A percentile compares a stretch with the other conserved stretches of the same genome.
Evolutionary conservation across 768 basidiomycete species (phyloP).

Genomic region (Sporobolomyces pararoseus): DNA sequence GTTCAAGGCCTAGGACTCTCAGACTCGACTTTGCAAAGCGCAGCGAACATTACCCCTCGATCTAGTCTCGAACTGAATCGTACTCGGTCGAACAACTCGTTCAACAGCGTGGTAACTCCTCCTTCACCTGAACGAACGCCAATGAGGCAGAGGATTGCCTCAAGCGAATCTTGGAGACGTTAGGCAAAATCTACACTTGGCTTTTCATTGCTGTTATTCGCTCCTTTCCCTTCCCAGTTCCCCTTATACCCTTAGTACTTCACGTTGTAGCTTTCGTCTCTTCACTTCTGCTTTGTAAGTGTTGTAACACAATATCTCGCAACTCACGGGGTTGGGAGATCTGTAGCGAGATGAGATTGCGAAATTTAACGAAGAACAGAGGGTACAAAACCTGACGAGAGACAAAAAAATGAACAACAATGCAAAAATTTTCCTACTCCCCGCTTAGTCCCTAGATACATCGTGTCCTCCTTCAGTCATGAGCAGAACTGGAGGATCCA

Average conservation of each 20-base stretch:
- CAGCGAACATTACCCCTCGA: neutral
- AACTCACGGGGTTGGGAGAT: too few relatives aligned
- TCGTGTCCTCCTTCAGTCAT: neutral
- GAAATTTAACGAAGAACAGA: too few relatives aligned
- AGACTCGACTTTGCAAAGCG: neutral
- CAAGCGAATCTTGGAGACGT: neutral
- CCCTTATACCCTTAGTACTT: too few relatives aligned
- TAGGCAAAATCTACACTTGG: too few relatives aligned
- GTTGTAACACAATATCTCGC: too few relatives aligned
- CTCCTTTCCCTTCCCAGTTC: too few relatives aligned
- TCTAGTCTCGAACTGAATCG: conserved; percentile 1
- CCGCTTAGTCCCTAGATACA: neutral
- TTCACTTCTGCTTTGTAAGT: too few relatives aligned
- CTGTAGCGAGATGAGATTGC: too few relatives aligned
- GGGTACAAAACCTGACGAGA: too few relatives aligned
- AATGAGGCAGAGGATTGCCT: neutral
- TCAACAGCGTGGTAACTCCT: conserved; percentile 27
- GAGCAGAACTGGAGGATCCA: neutral
- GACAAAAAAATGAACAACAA: too few relatives aligned
- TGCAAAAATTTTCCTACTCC: neutral
- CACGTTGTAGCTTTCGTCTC: too few relatives aligned
- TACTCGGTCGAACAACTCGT: neutral
- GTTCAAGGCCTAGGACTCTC: conserved; percentile 3
- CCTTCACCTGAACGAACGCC: conserved; percentile 9
- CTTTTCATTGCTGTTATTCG: too few relatives aligned